Base-by-base conservation (phyloP, 352 stramenopile species). In the Phytophthora sojae region DNA sequence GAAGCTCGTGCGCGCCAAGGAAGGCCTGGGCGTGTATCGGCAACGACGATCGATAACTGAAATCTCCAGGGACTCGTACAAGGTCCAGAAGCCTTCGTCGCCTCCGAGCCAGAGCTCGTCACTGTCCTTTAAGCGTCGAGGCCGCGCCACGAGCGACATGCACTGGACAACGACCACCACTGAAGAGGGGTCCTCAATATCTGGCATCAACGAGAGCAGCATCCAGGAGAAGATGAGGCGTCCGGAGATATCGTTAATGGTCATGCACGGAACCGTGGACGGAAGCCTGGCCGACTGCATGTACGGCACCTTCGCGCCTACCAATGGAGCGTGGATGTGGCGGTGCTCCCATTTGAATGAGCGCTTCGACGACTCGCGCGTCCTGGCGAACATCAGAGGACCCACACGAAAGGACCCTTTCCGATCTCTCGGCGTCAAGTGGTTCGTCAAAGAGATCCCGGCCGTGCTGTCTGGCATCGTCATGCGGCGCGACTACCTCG, bases 341-440 rank as follows among this genome's bases (percentile, higher is more conserved):
- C 77, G 80, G 11, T 84, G 71, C 37, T 74, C 73, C 21, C 78
- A 86, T 39, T 61, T 82, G 11, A 81, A 85, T 39, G 80, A 90
- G 50, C 80, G 81, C 15, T 72, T 88, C 37, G 74, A 81, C 4
- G 83, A 86, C 53, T 65, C 82, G 3, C 69, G 75, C 0, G 66
- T 89, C 12, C 64, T 89, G 17, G 76, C 80, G 19, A 82, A 59
- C 37, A 70, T 88, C 32, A 30, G 71, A 44, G 37, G 61, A 0
- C 74, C 82, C 6, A 82, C 67, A 1, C 15, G 44, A 0, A 51
- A 82, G 51, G 77, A 88, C 44, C 83, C 83, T 42, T 86, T 81
- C 52, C 75, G 73, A 5, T 89, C 79, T 50, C 55, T 88, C 1
- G 78, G 73, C 2, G 66, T 91, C 64, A 91, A 91, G 56, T 89